These are phyloP conservation scores for Aspergillus coremiiformis DNA, from an alignment of 495 filamentous ascomycete genomes.

Conservation along the genomic window DNA sequence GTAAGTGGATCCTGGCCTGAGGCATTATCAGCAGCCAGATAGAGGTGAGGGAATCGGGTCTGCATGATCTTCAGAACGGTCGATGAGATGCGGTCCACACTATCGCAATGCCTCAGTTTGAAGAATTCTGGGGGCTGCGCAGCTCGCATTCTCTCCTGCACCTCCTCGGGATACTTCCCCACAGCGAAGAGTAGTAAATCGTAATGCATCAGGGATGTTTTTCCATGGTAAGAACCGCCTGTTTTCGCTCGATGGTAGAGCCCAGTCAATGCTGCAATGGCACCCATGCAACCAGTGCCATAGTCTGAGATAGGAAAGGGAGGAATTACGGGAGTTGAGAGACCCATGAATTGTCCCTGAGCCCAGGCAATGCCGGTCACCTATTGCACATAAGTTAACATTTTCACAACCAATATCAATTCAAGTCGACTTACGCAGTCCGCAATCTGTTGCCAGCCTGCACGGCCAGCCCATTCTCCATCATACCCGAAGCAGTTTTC, in stretches of 20 bases:
- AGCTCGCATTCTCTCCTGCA: slow-evolving; percentile 49
- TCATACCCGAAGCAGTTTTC: slow-evolving; percentile 67
- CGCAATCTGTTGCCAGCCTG: slow-evolving; percentile 52
- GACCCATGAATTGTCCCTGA: slow-evolving; percentile 66
- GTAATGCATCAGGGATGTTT: slow-evolving; percentile 59
- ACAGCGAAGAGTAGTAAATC: slow-evolving; percentile 60
- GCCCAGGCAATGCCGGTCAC: slow-evolving; percentile 64
- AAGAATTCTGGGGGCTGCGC: slow-evolving; percentile 55
- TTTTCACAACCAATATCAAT: neutral
- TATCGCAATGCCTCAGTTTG: slow-evolving; percentile 57
- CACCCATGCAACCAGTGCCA: slow-evolving; percentile 62
- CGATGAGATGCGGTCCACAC: slow-evolving; percentile 63
- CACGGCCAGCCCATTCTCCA: slow-evolving; percentile 41
- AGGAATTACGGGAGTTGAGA: slow-evolving; percentile 62
- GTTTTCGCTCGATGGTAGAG: slow-evolving; percentile 53
- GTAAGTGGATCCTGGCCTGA: slow-evolving; percentile 21
- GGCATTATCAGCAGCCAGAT: slow-evolving; percentile 14
- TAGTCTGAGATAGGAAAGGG: slow-evolving; percentile 81
- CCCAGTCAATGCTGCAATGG: slow-evolving; percentile 55
- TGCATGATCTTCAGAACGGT: slow-evolving; percentile 58
- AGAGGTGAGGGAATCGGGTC: slow-evolving; percentile 36
- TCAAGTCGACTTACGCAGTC: slow-evolving; percentile 44
- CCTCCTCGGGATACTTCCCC: slow-evolving; percentile 49
- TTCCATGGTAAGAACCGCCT: slow-evolving; percentile 59
- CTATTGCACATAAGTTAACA: slow-evolving; percentile 21